Conservation (phyloP, 805 yeast genomes). For the Saccharomyces cerevisiae region DNA sequence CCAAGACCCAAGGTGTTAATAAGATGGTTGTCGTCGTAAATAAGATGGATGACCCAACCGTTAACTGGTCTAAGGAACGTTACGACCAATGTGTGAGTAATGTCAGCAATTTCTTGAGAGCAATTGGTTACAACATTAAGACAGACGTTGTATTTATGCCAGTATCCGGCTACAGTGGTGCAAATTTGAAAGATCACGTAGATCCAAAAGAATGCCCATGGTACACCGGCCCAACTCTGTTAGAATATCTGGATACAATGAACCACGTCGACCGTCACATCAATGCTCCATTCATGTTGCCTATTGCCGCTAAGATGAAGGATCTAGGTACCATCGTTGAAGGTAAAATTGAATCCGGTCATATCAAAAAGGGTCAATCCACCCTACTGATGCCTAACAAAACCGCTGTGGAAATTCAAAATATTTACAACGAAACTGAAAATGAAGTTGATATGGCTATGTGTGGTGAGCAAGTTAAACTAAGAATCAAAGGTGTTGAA, state of each 20-base stretch:
- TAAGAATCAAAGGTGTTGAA: conserved; percentile 89
- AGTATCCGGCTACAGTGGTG: conserved; percentile 96
- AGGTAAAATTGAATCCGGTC: conserved; percentile 97
- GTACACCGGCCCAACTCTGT: conserved; percentile 87
- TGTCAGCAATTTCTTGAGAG: conserved; percentile 67
- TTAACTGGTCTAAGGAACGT: conserved; percentile 90
- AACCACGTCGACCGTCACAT: conserved; percentile 75
- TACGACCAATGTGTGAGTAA: conserved; percentile 91
- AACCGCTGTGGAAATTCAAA: conserved; percentile 69
- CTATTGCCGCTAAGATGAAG: conserved; percentile 88
- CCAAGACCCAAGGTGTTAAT: conserved; percentile 97
- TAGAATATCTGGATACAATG: conserved; percentile 83
- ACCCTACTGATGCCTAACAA: conserved; percentile 91
- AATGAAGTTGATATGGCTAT: conserved; percentile 81
- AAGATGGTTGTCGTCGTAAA: conserved; percentile 87
- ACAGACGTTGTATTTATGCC: conserved; percentile 91
- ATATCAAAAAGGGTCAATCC: conserved; percentile 66
- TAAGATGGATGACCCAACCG: conserved; percentile 99
- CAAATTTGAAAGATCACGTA: conserved; percentile 86
- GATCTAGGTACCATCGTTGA: conserved; percentile 96
- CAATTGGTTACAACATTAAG: conserved; percentile 78
- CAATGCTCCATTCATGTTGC: conserved; percentile 95
- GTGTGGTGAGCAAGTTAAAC: conserved; percentile 95
- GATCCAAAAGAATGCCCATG: conserved; percentile 69
- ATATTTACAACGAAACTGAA: conserved; percentile 92